Base-by-base conservation (phyloP, 1,284 basidiomycete species). In the Agroathelia rolfsii region DNA sequence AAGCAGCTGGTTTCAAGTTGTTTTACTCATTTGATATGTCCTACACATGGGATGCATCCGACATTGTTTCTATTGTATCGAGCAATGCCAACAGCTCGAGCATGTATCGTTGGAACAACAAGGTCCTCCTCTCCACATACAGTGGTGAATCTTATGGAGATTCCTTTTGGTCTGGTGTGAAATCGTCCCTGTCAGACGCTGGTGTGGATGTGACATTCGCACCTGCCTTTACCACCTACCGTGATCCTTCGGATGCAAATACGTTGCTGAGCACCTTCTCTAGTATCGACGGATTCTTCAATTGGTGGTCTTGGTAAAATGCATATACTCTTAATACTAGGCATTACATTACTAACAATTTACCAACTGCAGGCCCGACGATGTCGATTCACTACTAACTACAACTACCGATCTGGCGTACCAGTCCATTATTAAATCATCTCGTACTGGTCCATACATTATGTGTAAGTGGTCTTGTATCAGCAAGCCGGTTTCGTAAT, bases 271-370 rank as follows among this genome's bases (percentile, higher is more conserved):
- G 37, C n/a, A 47, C 21, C 10, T 58, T 52, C 34, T 38, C 55
- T 6, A 49, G 48, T 14, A 49, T 57, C 16, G 53, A 57, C 34
- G 55, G 55, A 6, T 58, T 57, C 40, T 52, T 56, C 37, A 57
- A 58, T 29, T 58, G 55, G 56, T 58, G 55, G 55, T 54, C 53
- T 8, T 56, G 53, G 53, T 52, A 30, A 33, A n/a, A n/a, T n/a
- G 42, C n/a, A n/a, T n/a, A 14, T 36, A 6, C 11, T 11, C n/a
- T n/a, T n/a, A n/a, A n/a, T n/a, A n/a, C n/a, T n/a, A n/a, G n/a
- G n/a, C n/a, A n/a, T n/a, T n/a, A n/a, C n/a, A n/a, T n/a, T n/a
- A n/a, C n/a, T n/a, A n/a, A n/a, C n/a, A n/a, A n/a, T n/a, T n/a
- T 14, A 18, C n/a, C 17, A 11, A 11, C 14, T 15, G 5, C 30